Evolutionary conservation across 116 monocot genomes (phyloP).

Genomic region (Iris pallida): DNA sequence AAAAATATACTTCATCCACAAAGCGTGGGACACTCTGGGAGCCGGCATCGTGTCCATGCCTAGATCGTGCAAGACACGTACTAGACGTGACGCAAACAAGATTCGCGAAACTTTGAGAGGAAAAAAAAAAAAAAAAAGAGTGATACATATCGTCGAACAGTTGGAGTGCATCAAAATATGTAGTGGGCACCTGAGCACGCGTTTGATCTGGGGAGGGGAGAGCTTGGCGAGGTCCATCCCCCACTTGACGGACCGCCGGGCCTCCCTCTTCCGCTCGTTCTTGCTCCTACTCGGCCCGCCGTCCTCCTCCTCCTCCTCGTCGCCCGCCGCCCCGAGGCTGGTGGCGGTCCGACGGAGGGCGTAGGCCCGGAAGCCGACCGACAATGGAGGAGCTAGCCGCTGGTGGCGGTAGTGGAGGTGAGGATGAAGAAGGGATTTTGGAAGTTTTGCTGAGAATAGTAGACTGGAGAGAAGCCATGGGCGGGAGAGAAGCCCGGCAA

Average conservation of each 20-base stretch:
- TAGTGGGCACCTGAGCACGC: conserved; percentile 47
- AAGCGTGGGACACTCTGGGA: too few relatives aligned
- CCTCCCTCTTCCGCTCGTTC: conserved; percentile 91
- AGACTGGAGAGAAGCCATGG: conserved; percentile 1
- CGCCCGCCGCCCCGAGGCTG: conserved; percentile 3
- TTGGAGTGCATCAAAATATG: background rate
- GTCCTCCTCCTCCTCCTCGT: background rate
- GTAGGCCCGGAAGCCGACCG: background rate
- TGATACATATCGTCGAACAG: conserved; percentile 3
- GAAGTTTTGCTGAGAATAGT: background rate
- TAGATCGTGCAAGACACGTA: too few relatives aligned
- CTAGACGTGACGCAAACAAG: too few relatives aligned
- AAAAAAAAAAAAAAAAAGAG: conserved; percentile 1
- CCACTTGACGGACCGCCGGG: conserved; percentile 69
- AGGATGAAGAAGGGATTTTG: background rate
- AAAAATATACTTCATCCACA: too few relatives aligned
- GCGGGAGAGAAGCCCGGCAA: background rate
- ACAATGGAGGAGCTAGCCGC: conserved; percentile 11
- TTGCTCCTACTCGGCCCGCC: conserved; percentile 50
- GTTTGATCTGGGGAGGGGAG: conserved; percentile 61
- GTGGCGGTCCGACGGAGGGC: conserved; percentile 17
- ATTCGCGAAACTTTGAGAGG: too few relatives aligned
- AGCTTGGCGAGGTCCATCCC: conserved; percentile 82
- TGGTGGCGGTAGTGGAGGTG: background rate
- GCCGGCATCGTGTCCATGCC: too few relatives aligned